Conservation (phyloP, 2,329 filamentous ascomycete genomes). For the Penicillium oxalicum region DNA sequence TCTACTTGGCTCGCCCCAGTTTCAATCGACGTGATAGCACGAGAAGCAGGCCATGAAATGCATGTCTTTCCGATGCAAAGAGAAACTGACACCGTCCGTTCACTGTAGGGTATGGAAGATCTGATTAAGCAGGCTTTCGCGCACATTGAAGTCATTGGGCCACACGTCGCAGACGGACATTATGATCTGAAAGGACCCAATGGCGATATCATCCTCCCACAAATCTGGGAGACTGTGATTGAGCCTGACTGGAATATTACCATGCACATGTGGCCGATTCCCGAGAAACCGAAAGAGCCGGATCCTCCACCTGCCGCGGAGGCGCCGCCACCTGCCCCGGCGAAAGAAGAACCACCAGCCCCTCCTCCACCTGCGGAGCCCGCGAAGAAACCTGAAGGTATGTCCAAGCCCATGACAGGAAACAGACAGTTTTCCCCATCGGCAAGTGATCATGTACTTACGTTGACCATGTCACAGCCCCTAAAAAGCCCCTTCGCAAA, state of each 20-base stretch:
- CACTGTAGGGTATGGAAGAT: conserved; percentile 69
- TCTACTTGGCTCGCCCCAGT: too few species aligned
- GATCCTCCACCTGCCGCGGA: conserved; percentile 29
- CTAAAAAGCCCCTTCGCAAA: conserved; percentile 28
- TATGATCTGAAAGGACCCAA: conserved; percentile 76
- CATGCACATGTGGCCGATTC: conserved; percentile 62
- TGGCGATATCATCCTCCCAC: conserved; percentile 74
- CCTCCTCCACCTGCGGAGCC: conserved; percentile 17
- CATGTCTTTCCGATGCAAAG: too few species aligned
- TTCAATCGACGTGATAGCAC: too few species aligned
- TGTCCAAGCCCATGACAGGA: conserved; percentile 2
- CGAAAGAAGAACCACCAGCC: conserved; percentile 15
- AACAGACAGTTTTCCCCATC: not conserved
- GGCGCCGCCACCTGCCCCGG: conserved; percentile 14
- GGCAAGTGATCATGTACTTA: conserved; percentile 1
- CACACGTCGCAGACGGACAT: conserved; percentile 69
- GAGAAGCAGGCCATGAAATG: too few species aligned
- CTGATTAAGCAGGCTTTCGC: conserved; percentile 79
- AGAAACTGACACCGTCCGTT: too few species aligned
- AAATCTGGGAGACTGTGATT: conserved; percentile 74
- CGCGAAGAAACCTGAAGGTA: conserved; percentile 33
- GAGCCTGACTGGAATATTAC: conserved; percentile 69
- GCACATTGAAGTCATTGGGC: conserved; percentile 69
- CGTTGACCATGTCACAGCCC: conserved; percentile 10
- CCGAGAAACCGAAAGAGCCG: conserved; percentile 44